phyloP scores from a whole-genome alignment of 169 alveolate species.

The Plasmodium knowlesi region DNA sequence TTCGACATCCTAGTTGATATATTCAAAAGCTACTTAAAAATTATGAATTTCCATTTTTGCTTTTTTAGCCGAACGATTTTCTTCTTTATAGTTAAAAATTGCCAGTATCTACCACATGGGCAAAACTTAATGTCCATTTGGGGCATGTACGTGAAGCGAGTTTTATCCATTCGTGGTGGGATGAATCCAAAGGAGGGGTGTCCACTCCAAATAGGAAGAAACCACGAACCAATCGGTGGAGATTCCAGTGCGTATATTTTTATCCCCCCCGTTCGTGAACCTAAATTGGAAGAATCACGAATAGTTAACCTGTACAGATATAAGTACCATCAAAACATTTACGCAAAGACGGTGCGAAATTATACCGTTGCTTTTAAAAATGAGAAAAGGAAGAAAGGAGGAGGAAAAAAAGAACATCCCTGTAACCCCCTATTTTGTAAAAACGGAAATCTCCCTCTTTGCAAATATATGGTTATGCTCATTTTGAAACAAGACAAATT shows the following conservation, averaged over 20 bases:
- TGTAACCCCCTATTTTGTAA: conserved; percentile 43
- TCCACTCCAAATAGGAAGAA: neutral
- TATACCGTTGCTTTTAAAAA: conserved; percentile 21
- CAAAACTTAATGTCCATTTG: neutral
- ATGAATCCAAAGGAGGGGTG: neutral
- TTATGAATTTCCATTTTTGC: conserved; percentile 4
- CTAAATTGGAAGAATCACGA: neutral
- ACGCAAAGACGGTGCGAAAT: conserved; percentile 20
- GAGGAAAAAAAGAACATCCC: neutral
- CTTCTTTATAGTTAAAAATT: conserved; percentile 55
- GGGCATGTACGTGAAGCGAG: conserved; percentile 13
- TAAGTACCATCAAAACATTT: conserved; percentile 11
- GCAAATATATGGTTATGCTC: conserved; percentile 40
- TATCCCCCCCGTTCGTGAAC: neutral
- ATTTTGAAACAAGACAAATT: conserved; percentile 30
- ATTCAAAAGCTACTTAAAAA: conserved; percentile 20
- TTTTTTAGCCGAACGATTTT: conserved; percentile 31
- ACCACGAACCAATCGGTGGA: neutral
- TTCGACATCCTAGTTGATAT: conserved; percentile 24
- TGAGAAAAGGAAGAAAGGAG: neutral
- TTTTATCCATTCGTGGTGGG: neutral
- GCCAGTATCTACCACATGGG: conserved; percentile 8
- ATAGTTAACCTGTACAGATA: conserved; percentile 18
- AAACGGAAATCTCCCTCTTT: conserved; percentile 20
- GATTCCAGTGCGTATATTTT: neutral